Conservation (phyloP, 345 rosid species). For the Mercurialis annua region DNA sequence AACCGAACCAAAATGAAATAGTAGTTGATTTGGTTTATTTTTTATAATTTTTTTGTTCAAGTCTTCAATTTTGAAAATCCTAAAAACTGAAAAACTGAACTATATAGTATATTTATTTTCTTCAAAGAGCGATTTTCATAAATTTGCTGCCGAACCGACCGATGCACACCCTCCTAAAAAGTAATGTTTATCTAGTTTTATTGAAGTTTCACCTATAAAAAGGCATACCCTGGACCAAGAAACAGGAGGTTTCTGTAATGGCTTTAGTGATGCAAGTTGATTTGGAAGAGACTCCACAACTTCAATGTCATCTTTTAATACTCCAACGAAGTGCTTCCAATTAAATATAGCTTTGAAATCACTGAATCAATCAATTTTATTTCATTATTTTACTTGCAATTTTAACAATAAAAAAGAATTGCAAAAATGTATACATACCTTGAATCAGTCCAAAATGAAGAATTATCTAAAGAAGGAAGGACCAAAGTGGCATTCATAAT, state of each 20-base stretch:
- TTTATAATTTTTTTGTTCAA: too few species aligned
- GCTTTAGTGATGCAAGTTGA: slow-evolving; percentile 32
- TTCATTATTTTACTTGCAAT: neutral
- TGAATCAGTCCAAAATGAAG: slow-evolving; percentile 75
- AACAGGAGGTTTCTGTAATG: slow-evolving; percentile 45
- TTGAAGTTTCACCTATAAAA: neutral
- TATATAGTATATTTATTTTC: too few species aligned
- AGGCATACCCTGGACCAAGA: slow-evolving; percentile 68
- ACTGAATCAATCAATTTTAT: slow-evolving; percentile 26
- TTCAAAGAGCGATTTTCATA: too few species aligned
- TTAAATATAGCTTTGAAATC: slow-evolving; percentile 70
- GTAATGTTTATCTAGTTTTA: too few species aligned
- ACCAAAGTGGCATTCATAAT: slow-evolving; percentile 71
- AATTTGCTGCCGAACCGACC: too few species aligned
- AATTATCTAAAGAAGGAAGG: slow-evolving; percentile 63
- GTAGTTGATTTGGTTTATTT: too few species aligned
- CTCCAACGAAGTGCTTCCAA: slow-evolving; percentile 57
- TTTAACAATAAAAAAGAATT: neutral
- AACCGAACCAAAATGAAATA: too few species aligned
- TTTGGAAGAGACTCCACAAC: slow-evolving; percentile 52
- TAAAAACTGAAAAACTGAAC: too few species aligned
- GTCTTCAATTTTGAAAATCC: too few species aligned
- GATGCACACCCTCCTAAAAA: neutral
- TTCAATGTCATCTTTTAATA: slow-evolving; percentile 47
- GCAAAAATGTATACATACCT: slow-evolving; percentile 33